Base-by-base conservation (phyloP, 1,284 basidiomycete species). In the Golubevia pallescens region DNA sequence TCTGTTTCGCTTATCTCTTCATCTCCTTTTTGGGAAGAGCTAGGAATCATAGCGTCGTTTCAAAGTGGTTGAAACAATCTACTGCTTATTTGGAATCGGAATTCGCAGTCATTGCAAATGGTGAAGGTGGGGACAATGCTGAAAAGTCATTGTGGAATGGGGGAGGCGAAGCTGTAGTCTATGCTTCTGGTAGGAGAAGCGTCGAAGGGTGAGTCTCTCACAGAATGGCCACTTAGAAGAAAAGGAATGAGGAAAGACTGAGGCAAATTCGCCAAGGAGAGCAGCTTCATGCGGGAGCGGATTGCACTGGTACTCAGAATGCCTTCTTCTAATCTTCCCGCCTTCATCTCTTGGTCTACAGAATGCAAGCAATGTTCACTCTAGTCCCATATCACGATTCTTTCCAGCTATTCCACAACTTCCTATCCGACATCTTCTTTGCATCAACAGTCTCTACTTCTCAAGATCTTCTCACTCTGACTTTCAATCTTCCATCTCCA, bases 101-200 rank as follows among this genome's bases (percentile, higher is more conserved):
- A 58, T 79, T 79, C 61, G 71, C 73, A 8, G 67, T 58, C n/a
- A 70, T 77, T 19, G 73, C 70, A 16, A 67, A 60, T 51, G 58
- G 23, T n/a, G 63, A 73, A 59, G 60, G 59, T 16, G 65, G 59
- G 4, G 23, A 51, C 34, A 60, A 67, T 5, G 28, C 28, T 28
- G 28, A 28, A 28, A 32, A 63, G 28, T 71, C 84, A 10, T 19
- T 77, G 34, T 85, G 82, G 82, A 84, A 85, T 61, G 82, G 81
- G 10, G 78, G 72, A 5, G 70, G 68, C 32, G 63, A 74, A 34
- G 82, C 81, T 4, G 58, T 78, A 23, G 70, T 84, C 62, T 85
- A 79, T 56, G 81, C 81, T 19, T 75, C 71, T 1, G 82, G 82
- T 14, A 75, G 82, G 38, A 65, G 81, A 6, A 76, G 78, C 13